Base-by-base conservation (phyloP, 2,329 filamentous ascomycete species). In the Fusarium haematococcum region DNA sequence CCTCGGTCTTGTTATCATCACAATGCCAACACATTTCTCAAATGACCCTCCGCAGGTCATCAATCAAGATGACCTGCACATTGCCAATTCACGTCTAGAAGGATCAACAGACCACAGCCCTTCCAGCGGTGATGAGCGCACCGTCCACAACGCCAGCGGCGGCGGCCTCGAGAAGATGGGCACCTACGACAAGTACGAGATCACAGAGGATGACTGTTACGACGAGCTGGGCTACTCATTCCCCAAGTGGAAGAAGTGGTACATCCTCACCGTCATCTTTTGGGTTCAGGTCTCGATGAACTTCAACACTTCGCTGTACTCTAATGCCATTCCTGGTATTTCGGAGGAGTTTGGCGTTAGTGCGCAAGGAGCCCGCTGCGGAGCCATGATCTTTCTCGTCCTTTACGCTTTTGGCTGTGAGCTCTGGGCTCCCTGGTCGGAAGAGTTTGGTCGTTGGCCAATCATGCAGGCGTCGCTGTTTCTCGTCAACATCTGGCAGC, bases 381-480 rank as follows among this genome's bases (percentile, higher is more conserved):
- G 94, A 80, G 93, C 93, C 68, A 92, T 93, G 84, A 90, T 95
- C 71, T 97, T 96, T 84, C 84, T 97, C 43, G 88, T 97, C 60
- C 82, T 91, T 3, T 97, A 97, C 81, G 94, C 94, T 41, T 95
- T 97, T 80, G 94, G 94, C 39, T 97, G 94, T 81, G 94, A 97
- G 82, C 87, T 96, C 0, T 97, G 94, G 94, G 94, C 94, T 0
- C 94, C 94, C 0, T 97, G 94, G 93, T 93, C 91, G 54, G 94
- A 97, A 81, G 94, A 97, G 78, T 86, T 96, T 59, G 94, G 94
- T 23, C 90, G 94, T 59, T 93, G 91, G 85, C 92, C 92, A 2
- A 89, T 97, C 65, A 86, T 96, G 25, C 94, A 96, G 85, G 83
- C 88, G 27, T 93, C 91, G 41, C 84, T 97, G 63, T 88, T 93